Evolutionary conservation across 2,329 filamentous ascomycete species (phyloP).

Genomic region (Fusarium caatingaense): DNA sequence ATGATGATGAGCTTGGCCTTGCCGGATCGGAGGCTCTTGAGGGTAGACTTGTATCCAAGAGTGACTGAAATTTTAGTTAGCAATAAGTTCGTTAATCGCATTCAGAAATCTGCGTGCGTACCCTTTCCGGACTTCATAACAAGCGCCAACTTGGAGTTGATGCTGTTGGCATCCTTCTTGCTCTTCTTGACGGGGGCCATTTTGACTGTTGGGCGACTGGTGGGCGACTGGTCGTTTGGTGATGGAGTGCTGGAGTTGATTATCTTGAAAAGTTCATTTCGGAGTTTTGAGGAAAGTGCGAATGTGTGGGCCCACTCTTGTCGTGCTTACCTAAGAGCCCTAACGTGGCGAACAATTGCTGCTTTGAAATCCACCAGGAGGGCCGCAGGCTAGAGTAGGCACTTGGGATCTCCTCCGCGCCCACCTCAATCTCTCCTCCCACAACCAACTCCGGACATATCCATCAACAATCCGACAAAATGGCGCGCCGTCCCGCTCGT

Average conservation of each 20-base stretch:
- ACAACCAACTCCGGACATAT: slow-evolving; percentile 55
- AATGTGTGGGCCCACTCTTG: not conserved
- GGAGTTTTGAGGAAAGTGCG: slow-evolving; percentile 42
- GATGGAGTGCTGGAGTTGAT: slow-evolving; percentile 46
- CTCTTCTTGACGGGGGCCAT: slow-evolving; percentile 79
- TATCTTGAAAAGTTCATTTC: slow-evolving; percentile 37
- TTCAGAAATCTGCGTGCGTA: slow-evolving; percentile 56
- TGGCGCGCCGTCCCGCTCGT: slow-evolving; percentile 99
- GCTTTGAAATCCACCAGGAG: not conserved
- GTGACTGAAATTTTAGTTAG: slow-evolving; percentile 50
- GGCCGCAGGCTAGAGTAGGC: slow-evolving; percentile 19
- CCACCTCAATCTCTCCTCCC: slow-evolving; percentile 47
- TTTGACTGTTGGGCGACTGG: slow-evolving; percentile 60
- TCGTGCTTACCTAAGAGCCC: not conserved
- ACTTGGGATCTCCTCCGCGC: slow-evolving; percentile 45
- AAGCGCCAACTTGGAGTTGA: slow-evolving; percentile 70
- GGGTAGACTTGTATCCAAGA: slow-evolving; percentile 58
- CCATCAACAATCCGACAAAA: slow-evolving; percentile 77
- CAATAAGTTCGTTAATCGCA: not conserved
- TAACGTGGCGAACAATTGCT: not conserved
- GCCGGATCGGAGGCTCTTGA: slow-evolving; percentile 91
- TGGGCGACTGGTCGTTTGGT: slow-evolving; percentile 49
- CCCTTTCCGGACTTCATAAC: slow-evolving; percentile 79
- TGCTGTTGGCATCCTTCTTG: slow-evolving; percentile 85
- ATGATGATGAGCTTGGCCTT: slow-evolving; percentile 99